These are phyloP conservation scores for Colletotrichum sp. DNA, from an alignment of 2,329 filamentous ascomycete genomes.

Conservation along the genomic window DNA sequence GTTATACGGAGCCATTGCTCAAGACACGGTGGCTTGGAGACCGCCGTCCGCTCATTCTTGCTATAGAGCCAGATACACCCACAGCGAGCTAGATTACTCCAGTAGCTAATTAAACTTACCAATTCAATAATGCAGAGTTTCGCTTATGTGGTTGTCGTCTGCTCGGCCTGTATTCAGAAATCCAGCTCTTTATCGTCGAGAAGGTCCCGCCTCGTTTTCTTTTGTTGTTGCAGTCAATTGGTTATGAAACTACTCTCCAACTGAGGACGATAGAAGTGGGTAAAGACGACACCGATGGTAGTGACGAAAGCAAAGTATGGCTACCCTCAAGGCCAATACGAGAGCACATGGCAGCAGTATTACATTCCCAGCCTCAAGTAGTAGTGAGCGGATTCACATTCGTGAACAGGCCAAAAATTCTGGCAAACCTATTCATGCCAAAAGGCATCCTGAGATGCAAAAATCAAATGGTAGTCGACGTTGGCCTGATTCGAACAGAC, in stretches of 20 bases:
- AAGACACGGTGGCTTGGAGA: background rate
- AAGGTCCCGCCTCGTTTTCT: background rate
- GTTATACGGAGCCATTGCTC: background rate
- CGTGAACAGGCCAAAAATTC: background rate
- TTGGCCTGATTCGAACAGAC: conserved; percentile 22
- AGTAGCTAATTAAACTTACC: conserved; percentile 15
- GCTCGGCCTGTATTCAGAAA: background rate
- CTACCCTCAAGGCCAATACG: too few species aligned
- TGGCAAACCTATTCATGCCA: background rate
- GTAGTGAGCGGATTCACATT: background rate
- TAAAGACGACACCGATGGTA: too few species aligned
- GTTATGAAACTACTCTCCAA: background rate
- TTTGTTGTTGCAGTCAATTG: background rate
- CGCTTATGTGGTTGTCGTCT: background rate
- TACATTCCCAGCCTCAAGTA: too few species aligned
- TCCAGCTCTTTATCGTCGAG: background rate
- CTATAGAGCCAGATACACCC: conserved; percentile 14
- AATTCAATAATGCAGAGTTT: background rate
- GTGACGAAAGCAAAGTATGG: too few species aligned
- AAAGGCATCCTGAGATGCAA: background rate
- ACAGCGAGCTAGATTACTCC: conserved; percentile 9
- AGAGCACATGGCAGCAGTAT: too few species aligned
- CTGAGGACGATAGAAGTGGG: background rate
- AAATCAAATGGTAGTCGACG: background rate
- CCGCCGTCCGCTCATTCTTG: conserved; percentile 10